Conservation (phyloP, 2,329 filamentous ascomycete species). For the Claviceps maximensis region DNA sequence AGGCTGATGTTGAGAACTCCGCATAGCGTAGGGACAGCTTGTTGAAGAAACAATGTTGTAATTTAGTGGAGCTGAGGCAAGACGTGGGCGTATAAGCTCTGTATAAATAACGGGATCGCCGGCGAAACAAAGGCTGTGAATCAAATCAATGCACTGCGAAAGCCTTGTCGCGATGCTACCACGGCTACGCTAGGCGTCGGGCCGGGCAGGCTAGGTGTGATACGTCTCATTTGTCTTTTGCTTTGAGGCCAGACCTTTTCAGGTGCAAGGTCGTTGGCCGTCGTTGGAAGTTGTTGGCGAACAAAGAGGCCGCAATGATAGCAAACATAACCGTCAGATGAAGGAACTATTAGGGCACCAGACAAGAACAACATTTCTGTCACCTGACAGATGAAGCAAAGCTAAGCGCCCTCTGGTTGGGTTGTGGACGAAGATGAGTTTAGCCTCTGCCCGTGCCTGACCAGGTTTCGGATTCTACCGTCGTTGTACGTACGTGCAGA, state of each 20-base stretch:
- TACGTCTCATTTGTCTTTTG: not conserved
- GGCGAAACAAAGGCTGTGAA: not conserved
- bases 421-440: not conserved
- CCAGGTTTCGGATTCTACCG: not conserved
- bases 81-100: not conserved
- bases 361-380: not conserved
- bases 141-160: not conserved
- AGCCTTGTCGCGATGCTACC: not conserved
- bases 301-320: not conserved
- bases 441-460: not conserved
- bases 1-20: too few species aligned
- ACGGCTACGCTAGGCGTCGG: not conserved
- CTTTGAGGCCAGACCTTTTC: not conserved
- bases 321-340: not conserved
- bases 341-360: not conserved
- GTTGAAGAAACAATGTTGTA: not conserved
- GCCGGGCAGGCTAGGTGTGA: not conserved
- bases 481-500: not conserved
- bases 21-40: too few species aligned
- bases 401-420: not conserved
- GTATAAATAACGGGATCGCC: not conserved
- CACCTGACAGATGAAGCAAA: not conserved
- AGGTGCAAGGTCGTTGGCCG: not conserved
- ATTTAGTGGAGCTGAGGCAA: not conserved
- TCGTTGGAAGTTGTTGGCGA: not conserved